Percentiles rank a stretch among this genome's conserved stretches.
Evolutionary conservation across 495 filamentous ascomycete species (phyloP).

Genomic region (Jackrogersella multiformis): DNA sequence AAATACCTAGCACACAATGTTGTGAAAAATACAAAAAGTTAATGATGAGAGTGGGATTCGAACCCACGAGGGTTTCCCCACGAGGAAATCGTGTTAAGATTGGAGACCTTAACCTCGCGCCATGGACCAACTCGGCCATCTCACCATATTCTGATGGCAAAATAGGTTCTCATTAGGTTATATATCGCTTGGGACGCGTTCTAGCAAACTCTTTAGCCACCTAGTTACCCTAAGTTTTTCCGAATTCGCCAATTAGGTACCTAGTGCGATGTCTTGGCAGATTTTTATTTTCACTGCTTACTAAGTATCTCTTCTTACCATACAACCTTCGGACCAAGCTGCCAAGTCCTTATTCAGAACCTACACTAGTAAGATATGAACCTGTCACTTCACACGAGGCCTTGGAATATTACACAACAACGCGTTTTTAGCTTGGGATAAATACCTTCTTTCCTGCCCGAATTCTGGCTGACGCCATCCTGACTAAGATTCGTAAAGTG

Average conservation of each 20-base stretch:
- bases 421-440: neutral
- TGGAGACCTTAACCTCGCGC: slow-evolving; percentile 13
- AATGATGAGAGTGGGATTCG: slow-evolving; percentile 32
- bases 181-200: too few relatives aligned
- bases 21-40: slow-evolving; percentile 1
- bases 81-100: slow-evolving; percentile 16
- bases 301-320: neutral
- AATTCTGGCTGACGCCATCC: slow-evolving; percentile 25
- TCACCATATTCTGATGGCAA: neutral
- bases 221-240: too few relatives aligned
- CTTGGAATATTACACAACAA: neutral
- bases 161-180: neutral
- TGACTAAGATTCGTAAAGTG: neutral
- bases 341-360: neutral
- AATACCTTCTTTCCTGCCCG: neutral
- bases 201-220: too few relatives aligned
- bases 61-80: slow-evolving; percentile 33
- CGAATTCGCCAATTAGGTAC: too few relatives aligned
- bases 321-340: too few relatives aligned
- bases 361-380: neutral
- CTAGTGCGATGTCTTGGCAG: neutral
- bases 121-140: slow-evolving; percentile 20
- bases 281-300: neutral
- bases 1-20: neutral
- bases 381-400: neutral